Evolutionary conservation across 2,329 filamentous ascomycete species (phyloP), one percentile per base, ranked within the genome.

Genomic region (Colletotrichum tropicale): DNA sequence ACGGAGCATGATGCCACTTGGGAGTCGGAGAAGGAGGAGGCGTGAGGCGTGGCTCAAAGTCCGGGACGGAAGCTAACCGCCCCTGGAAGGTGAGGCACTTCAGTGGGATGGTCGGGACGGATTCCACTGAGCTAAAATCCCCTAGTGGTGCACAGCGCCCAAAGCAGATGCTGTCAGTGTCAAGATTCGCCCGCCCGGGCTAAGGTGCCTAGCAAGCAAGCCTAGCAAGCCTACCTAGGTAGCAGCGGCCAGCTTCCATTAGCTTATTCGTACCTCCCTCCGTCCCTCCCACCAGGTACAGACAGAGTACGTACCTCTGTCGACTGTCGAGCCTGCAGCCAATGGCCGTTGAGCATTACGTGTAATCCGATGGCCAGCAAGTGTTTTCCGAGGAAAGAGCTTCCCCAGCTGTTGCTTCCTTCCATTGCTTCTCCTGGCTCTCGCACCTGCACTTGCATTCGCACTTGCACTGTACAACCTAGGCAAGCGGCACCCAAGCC

Each of bases 131-230:
- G 38, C 72, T 75, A 73, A 73, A 72, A 56, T 64, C 34, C 34
- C 56, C 64, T 75, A 73, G 70, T 73, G 56, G 64, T 72, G 62
- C 62, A 71, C 16, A 72, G 38, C 34, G 62, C 69, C 61, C 55
- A 60, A 65, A 75, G 43, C n/a, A 75, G 69, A 62, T 43, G 64
- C 64, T 36, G 72, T 71, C 71, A 70, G 30, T 65, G 71, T 74
- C 71, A 66, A 71, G 55, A 60, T 52, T 48, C 26, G 36, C 38
- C 32, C 24, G 16, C 30, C 21, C 64, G 28, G 36, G 32, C 48
- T 16, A 55, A 36, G 36, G 8, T 43, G 16, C 36, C 36, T 43
- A 43, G 36, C 36, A 38, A 43, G 36, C 36, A 38, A 38, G 36
- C 36, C 36, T 18, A 43, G 38, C 32, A 34, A 34, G 32, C 32